Base-by-base conservation (phyloP, 352 stramenopile genomes). In the Thraustotheca clavata region DNA sequence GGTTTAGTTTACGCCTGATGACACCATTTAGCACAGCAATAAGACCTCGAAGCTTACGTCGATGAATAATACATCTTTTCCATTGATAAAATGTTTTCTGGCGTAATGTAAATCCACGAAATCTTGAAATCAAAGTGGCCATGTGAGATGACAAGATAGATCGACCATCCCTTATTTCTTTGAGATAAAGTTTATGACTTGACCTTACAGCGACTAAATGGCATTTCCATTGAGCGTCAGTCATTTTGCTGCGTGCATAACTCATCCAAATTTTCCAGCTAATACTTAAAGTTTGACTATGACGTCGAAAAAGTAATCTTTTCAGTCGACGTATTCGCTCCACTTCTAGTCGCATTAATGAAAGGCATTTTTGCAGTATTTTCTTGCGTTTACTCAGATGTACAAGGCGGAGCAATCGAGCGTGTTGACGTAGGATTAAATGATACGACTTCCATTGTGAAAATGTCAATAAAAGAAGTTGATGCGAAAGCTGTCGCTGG, bases 61-160 rank as follows among this genome's bases (percentile, higher is more conserved):
- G 57, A 18, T 46, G 38, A 18, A 8, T 5, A 1, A 55, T 14
- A 55, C 36, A 55, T 2, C 57, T 29, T 0, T 14, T 14, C 57
- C 57, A 65, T 32, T 65, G 57, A 1, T n/a, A 4, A 55, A 32
- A 22, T 16, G 4, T 6, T 12, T 14, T 7, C 57, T 43, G 27
- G 47, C n/a, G 24, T 27, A 54, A 2, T 8, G 1, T 2, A 18
- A 35, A 29, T 39, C 41, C 43, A n/a, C 38, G 36, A n/a, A 22
- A 40, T 20, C 47, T 31, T 3, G 24, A 27, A 7, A 65, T 33
- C 41, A 35, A 43, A 8, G n/a, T n/a, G 22, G 57, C 57, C 24
- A 49, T 54, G 38, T 65, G 57, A n/a, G 57, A 65, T 7, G 57
- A 52, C 43, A 52, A 52, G 43, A 52, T 52, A 9, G 43, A 52